Evolutionary conservation across 192 early-diverging fungal species (phyloP).

Genomic region (Paraglomus brasilianum): DNA sequence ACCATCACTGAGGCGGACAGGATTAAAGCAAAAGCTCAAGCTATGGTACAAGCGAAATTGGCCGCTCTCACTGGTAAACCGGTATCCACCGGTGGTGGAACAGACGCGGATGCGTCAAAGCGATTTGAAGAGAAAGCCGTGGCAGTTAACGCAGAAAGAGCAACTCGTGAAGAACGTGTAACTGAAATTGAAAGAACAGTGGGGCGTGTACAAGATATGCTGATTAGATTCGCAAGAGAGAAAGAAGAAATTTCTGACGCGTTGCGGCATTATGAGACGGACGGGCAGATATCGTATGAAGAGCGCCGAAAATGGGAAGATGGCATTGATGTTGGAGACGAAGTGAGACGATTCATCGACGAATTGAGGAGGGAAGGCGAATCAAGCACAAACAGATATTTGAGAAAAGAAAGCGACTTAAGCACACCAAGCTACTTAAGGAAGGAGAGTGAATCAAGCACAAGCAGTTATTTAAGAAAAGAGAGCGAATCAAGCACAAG

Average conservation of each 20-base stretch:
- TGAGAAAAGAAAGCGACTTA: too few relatives aligned
- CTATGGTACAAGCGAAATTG: conserved; percentile 53
- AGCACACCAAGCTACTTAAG: too few relatives aligned
- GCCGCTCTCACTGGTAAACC: conserved; percentile 49
- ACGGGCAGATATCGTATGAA: conserved; percentile 1
- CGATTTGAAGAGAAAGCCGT: conserved; percentile 48
- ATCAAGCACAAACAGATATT: not conserved
- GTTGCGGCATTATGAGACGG: conserved; percentile 33
- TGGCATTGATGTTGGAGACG: conserved; percentile 47
- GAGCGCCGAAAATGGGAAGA: conserved; percentile 46
- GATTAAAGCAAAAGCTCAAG: conserved; percentile 52
- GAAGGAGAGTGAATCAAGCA: not conserved
- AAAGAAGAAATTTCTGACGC: conserved; percentile 38
- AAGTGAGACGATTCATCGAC: conserved; percentile 45
- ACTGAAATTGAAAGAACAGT: conserved; percentile 46
- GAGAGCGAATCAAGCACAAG: too few relatives aligned
- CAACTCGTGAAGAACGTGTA: conserved; percentile 41
- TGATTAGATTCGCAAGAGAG: conserved; percentile 34
- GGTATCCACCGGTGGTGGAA: conserved; percentile 29
- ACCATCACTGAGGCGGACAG: conserved; percentile 51
- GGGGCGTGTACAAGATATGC: conserved; percentile 41
- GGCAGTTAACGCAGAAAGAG: conserved; percentile 41
- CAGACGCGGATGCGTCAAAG: conserved; percentile 2
- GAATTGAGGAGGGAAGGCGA: conserved; percentile 34
- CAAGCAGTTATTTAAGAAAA: too few relatives aligned